Percentiles rank a stretch among this genome's conserved stretches.
These are phyloP conservation scores for Mycena belliarum DNA, from an alignment of 768 basidiomycete species.

Conservation along the genomic window DNA sequence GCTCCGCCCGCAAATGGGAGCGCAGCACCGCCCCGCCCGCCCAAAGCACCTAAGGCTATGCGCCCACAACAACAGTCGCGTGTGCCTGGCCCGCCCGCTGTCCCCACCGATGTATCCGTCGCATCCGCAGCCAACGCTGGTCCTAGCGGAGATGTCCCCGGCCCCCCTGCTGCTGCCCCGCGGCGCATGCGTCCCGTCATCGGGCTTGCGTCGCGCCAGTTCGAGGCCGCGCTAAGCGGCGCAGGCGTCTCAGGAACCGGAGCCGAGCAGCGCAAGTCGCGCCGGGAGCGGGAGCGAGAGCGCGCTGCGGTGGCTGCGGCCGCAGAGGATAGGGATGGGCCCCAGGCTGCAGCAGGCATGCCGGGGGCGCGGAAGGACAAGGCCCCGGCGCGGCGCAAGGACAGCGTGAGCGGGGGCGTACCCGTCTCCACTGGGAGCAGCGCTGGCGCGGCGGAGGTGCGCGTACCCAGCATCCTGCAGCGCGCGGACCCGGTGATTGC, in stretches of 20 bases:
- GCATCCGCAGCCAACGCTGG: conserved; percentile 14
- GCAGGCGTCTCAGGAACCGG: conserved; percentile 37
- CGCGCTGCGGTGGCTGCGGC: conserved; percentile 5
- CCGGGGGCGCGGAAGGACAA: conserved; percentile 9
- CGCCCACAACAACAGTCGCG: not conserved
- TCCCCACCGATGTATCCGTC: conserved; percentile 11
- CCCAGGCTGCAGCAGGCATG: not conserved
- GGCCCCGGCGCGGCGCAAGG: conserved; percentile 13
- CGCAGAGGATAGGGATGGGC: not conserved
- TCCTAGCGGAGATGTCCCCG: not conserved
- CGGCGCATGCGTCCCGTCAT: conserved; percentile 42
- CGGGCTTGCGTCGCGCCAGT: conserved; percentile 48
- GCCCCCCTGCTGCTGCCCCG: conserved; percentile 7
- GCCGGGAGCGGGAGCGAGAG: conserved; percentile 18
- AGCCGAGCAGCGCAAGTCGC: conserved; percentile 16
- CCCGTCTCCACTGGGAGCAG: conserved; percentile 1
- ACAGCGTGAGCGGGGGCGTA: conserved; percentile 16
- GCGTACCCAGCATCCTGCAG: conserved; percentile 15
- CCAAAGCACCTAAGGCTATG: conserved; percentile 23
- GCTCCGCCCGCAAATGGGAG: conserved; percentile 3
- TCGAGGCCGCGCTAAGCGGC: conserved; percentile 52
- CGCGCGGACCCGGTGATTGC: conserved; percentile 8
- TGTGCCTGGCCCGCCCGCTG: conserved; percentile 13
- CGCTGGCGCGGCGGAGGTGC: not conserved
- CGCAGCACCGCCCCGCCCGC: conserved; percentile 23